These are phyloP conservation scores for Sclerotinia subarctica DNA, from an alignment of 2,329 filamentous ascomycete genomes.

Conservation along the genomic window DNA sequence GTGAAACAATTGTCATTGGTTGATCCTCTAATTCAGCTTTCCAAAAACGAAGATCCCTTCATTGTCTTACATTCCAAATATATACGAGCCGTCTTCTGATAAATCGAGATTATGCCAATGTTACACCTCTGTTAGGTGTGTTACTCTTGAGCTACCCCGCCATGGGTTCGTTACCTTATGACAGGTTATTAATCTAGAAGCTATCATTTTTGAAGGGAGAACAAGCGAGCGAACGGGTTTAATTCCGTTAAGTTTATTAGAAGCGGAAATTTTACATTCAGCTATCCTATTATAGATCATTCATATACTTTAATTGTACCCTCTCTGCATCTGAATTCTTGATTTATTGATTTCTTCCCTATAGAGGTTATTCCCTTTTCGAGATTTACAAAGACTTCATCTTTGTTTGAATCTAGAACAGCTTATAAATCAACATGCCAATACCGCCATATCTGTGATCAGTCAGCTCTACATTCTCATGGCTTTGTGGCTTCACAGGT, in stretches of 20 bases:
- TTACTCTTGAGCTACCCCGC: not conserved
- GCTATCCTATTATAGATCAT: not conserved
- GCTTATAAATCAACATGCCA: not conserved
- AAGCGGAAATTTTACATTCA: not conserved
- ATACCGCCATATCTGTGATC: not conserved
- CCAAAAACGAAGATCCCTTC: not conserved
- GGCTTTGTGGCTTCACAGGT: not conserved
- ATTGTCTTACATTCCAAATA: not conserved
- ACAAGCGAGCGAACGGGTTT: not conserved
- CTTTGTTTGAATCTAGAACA: not conserved
- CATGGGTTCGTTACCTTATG: not conserved
- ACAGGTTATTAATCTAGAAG: not conserved
- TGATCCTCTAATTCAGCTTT: not conserved
- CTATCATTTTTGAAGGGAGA: not conserved
- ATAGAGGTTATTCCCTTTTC: not conserved
- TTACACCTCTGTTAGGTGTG: not conserved
- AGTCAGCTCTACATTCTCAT: not conserved
- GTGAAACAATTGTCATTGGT: not conserved
- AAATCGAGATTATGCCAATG: not conserved
- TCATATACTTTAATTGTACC: not conserved
- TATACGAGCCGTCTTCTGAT: not conserved
- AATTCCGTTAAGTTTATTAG: not conserved
- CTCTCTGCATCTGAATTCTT: not conserved
- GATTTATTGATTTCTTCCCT: too few species aligned
- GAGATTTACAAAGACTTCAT: not conserved